Base-by-base conservation (phyloP, 768 basidiomycete species). In the Tricholoma furcatifolium region DNA sequence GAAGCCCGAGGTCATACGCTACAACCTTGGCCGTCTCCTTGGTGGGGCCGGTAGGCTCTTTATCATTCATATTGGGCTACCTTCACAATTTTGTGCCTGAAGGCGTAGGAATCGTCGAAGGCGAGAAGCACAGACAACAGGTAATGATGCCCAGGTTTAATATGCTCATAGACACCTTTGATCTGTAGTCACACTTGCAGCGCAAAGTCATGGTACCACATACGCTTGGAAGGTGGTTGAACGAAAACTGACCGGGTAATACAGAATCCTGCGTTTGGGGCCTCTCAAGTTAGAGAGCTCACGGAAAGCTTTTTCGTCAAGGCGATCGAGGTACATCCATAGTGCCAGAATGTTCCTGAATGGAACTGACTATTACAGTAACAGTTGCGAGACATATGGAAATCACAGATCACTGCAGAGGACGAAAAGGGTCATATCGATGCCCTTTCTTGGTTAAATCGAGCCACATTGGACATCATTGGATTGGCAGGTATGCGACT, bases 391-490 rank as follows among this genome's bases (percentile, higher is more conserved):
- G 80, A 83, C 51, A 55, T 76, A 38, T 79, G 74, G 79, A 56
- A 54, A 0, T 42, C 60, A 1, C 70, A 78, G 54, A 65, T 71
- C 18, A 47, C 60, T 21, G 69, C 66, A 18, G 54, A 69, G 27
- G 50, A 40, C 46, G 60, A 41, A 34, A 55, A 47, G 2, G 67
- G 56, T 6, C 65, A 66, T 4, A 68, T 89, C 30, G 84, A 93
- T 40, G 79, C 83, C 2, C 68, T 84, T 41, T 67, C 73, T 4
- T 88, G 83, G 80, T 70, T 91, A 2, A 82, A 79, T 41, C 80
- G 79, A 53, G 78, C 80, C 40, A 88, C 88, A 2, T 70, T 91
- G 10, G 91, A 91, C 55, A 78, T 88, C 49, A 90, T 93, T 48
- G 88, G 88, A 9, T 70, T 87, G 34, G 84, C 72, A 68, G 83